These are phyloP conservation scores for Zymoseptoria brevis DNA, from an alignment of 2,329 filamentous ascomycete species.

Conservation along the genomic window DNA sequence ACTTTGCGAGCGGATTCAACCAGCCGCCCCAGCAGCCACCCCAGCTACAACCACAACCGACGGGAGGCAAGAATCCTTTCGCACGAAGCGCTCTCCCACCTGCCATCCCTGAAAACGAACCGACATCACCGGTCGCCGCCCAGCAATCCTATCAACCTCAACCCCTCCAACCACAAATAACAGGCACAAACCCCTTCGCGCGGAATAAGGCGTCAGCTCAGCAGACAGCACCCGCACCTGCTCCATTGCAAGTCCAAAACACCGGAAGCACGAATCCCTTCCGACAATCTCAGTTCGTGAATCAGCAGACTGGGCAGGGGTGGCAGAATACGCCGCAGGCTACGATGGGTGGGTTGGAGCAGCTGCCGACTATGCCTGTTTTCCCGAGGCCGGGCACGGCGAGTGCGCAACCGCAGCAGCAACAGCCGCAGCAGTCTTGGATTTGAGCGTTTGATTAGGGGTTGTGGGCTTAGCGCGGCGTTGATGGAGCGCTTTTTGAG, in stretches of 20 bases:
- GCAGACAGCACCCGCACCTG: conserved; percentile 32
- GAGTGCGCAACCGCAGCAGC: conserved; percentile 12
- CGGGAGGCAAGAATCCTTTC: conserved; percentile 44
- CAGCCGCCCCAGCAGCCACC: conserved; percentile 12
- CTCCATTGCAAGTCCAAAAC: conserved; percentile 59
- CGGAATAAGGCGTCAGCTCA: conserved; percentile 43
- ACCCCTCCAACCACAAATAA: conserved; percentile 50
- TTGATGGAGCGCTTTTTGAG: neutral
- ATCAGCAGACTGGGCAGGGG: conserved; percentile 76
- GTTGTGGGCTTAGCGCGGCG: neutral
- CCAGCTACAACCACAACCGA: conserved; percentile 5
- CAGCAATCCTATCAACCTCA: conserved; percentile 28
- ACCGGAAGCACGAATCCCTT: conserved; percentile 94
- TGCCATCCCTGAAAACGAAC: conserved; percentile 20
- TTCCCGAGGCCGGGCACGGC: conserved; percentile 68
- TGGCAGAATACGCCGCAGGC: conserved; percentile 72
- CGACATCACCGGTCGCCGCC: conserved; percentile 12
- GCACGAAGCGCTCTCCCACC: conserved; percentile 46
- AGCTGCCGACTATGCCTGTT: conserved; percentile 68
- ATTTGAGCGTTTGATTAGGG: conserved; percentile 9
- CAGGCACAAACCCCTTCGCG: conserved; percentile 65
- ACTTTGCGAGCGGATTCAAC: conserved; percentile 5
- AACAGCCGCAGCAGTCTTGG: conserved; percentile 22
- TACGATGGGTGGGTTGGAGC: conserved; percentile 72
- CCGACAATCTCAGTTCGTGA: conserved; percentile 81